phyloP scores from a whole-genome alignment of 1,139 yeast species.

The Yamadazyma kanchanaburiensis region DNA sequence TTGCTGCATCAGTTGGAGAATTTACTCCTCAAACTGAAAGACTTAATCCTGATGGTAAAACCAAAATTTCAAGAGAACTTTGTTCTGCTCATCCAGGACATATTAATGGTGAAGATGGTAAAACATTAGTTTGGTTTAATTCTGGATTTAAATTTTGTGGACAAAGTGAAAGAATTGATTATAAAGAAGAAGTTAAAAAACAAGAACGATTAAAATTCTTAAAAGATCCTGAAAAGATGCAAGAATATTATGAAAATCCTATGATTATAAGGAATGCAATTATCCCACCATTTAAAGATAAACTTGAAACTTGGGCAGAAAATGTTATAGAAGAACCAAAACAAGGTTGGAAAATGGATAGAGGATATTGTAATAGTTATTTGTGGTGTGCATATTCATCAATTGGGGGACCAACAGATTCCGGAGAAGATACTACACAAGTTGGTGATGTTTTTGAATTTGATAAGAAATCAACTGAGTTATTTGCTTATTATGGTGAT shows the following conservation, averaged over 20 bases:
- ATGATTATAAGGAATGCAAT: slow-evolving; percentile 23
- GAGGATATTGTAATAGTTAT: slow-evolving; percentile 36
- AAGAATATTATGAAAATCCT: slow-evolving; percentile 21
- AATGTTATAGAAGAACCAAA: slow-evolving; percentile 27
- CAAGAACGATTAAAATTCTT: slow-evolving; percentile 18
- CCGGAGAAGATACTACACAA: slow-evolving; percentile 22
- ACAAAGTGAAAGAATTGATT: slow-evolving; percentile 20
- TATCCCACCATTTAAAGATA: slow-evolving; percentile 28
- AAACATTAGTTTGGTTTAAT: slow-evolving; percentile 29
- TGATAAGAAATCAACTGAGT: slow-evolving; percentile 17
- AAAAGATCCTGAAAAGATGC: slow-evolving; percentile 16
- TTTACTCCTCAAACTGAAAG: slow-evolving; percentile 21
- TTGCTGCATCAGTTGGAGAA: slow-evolving; percentile 30
- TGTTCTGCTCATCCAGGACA: slow-evolving; percentile 49
- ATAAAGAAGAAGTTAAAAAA: slow-evolving; percentile 20
- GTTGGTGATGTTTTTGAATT: slow-evolving; percentile 23
- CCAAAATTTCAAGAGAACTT: slow-evolving; percentile 25
- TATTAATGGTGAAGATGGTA: slow-evolving; percentile 27
- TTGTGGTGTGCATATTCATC: slow-evolving; percentile 45
- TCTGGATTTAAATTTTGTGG: slow-evolving; percentile 34
- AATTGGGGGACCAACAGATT: slow-evolving; percentile 30
- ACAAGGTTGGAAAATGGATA: slow-evolving; percentile 29
- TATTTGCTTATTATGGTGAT: slow-evolving; percentile 29
- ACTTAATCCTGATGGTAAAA: slow-evolving; percentile 17
- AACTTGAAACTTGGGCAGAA: slow-evolving; percentile 19